Percentiles rank a stretch among this genome's conserved stretches.
Conservation (phyloP, 306 rosid genomes). For the Parietaria judaica region DNA sequence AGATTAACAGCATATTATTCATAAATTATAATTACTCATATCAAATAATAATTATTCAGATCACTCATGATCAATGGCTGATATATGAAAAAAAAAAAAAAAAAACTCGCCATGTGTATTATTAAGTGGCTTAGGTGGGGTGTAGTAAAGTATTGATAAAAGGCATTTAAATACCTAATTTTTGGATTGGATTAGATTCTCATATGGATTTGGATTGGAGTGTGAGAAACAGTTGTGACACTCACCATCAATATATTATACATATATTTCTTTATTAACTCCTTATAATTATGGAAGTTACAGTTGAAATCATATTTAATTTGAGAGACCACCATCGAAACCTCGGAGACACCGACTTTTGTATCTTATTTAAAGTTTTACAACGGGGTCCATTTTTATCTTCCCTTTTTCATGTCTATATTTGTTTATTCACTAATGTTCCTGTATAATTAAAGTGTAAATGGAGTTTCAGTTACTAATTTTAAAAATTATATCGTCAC, state of each 20-base stretch:
- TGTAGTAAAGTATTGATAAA: neutral
- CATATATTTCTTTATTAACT: conserved; percentile 16
- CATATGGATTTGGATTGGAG: neutral
- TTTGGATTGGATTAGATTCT: conserved; percentile 5
- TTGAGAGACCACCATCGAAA: conserved; percentile 16
- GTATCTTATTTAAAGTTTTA: conserved; percentile 20
- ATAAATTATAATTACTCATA: too few species aligned
- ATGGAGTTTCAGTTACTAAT: too few species aligned
- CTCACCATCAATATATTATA: conserved; percentile 4
- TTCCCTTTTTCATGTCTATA: neutral
- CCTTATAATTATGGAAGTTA: conserved; percentile 14
- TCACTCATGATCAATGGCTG: too few species aligned
- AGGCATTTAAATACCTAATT: neutral
- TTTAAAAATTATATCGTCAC: too few species aligned
- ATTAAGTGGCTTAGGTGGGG: neutral
- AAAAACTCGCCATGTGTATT: neutral
- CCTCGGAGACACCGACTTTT: conserved; percentile 19
- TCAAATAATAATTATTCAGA: too few species aligned
- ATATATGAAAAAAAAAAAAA: neutral
- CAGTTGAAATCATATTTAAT: conserved; percentile 16
- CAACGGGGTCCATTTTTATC: conserved; percentile 7
- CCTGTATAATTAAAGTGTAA: too few species aligned
- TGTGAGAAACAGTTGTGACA: conserved; percentile 11
- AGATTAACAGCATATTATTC: too few species aligned
- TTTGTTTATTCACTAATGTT: neutral